These are phyloP conservation scores for Prunus persica DNA, from an alignment of 306 rosid species.

Conservation along the genomic window Prunus_persica_NCBIv2 NC_034014.1:998501-999000, in stretches of 20 bases:
- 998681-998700: slow-evolving; percentile 61
- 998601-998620: neutral
- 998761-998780: neutral
- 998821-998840: neutral
- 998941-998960: neutral
- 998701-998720: slow-evolving; percentile 9
- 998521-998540: neutral
- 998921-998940: neutral
- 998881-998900: neutral
- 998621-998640: slow-evolving; percentile 52
- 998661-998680: slow-evolving; percentile 65
- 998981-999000: neutral
- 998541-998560: neutral
- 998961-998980: neutral
- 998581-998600: neutral
- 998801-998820: neutral
- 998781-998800: neutral
- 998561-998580: neutral
- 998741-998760: neutral
- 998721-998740: slow-evolving; percentile 16
- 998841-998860: neutral
- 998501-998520: neutral
- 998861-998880: neutral
- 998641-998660: slow-evolving; percentile 86
- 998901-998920: neutral